Evolutionary conservation across 805 yeast species (phyloP), one percentile per base, ranked within the genome.

Genomic region (Wickerhamiella musiphila): DNA sequence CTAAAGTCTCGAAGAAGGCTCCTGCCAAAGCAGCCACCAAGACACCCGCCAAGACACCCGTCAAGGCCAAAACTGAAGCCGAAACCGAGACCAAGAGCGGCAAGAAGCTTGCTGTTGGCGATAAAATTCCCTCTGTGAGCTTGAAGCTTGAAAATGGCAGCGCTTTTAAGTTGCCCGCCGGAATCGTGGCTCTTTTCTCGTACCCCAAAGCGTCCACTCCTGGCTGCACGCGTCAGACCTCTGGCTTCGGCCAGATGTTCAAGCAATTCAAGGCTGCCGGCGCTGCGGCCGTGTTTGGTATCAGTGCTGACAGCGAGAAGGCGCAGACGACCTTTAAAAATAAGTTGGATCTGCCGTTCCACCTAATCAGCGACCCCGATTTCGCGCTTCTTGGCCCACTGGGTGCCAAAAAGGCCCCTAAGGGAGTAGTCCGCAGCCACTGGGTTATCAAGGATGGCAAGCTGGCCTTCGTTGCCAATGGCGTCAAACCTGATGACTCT

Each of bases 171-270:
- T 47, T 77, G 39, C 12, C 40, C 61, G 13, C 53, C 53, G 59
- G 66, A 23, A 53, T 59, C 13, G 54, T 70, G 10, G 62, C 73
- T 18, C 59, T 73, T 14, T 74, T 54, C 33, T 46, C 93, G 13
- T 86, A 84, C 50, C 96, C 96, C 33, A 75, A 66, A 48, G 96
- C 96, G 0, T 71, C 77, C 17, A 86, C 96, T 1, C 94, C 94
- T 1, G 98, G 98, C 3, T 90, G 98, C 55, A 86, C 98, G 1
- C 68, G 82, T 45, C 98, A 86, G 57, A 95, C 84, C 2, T 68
- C 78, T 51, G 94, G 94, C 0, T 90, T 77, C 52, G 72, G 90
- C 45, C 73, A 69, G 41, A 69, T 69, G 44, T 73, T 57, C 51
- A 60, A 63, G 2, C 58, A 64, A 26, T 65, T 78, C 45, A 52